Conservation (phyloP, 164 flowering plant species). For the Taxillus chinensis region DNA sequence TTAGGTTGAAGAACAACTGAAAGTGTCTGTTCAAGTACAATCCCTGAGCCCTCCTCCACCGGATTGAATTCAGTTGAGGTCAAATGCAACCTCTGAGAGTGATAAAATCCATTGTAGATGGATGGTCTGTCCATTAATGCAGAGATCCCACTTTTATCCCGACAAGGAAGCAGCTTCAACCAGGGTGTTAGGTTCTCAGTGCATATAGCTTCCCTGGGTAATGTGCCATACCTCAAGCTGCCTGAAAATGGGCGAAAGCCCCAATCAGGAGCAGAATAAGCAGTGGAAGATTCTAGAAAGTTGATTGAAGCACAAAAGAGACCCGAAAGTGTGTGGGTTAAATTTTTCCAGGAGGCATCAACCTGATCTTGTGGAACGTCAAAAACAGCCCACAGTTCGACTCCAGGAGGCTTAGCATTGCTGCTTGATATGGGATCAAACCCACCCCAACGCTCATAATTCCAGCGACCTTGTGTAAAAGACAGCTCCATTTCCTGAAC, state of each 20-base stretch:
- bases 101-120: slow-evolving; percentile 82
- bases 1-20: slow-evolving; percentile 83
- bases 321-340: slow-evolving; percentile 90
- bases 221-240: slow-evolving; percentile 69
- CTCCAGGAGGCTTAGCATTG: slow-evolving; percentile 96
- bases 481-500: slow-evolving; percentile 88
- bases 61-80: slow-evolving; percentile 33
- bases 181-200: slow-evolving; percentile 98
- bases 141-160: slow-evolving; percentile 91
- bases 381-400: slow-evolving; percentile 94
- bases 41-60: slow-evolving; percentile 30
- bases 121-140: slow-evolving; percentile 84
- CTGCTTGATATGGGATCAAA: slow-evolving; percentile 70
- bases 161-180: slow-evolving; percentile 96
- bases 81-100: slow-evolving; percentile 77
- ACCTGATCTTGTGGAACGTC: slow-evolving; percentile 67
- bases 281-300: slow-evolving; percentile 74
- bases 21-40: slow-evolving; percentile 69
- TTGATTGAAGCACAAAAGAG: slow-evolving; percentile 96
- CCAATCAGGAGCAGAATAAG: slow-evolving; percentile 76
- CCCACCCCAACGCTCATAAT: slow-evolving; percentile 94
- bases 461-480: slow-evolving; percentile 98
- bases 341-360: slow-evolving; percentile 84
- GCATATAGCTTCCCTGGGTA: slow-evolving; percentile 99
- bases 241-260: slow-evolving; percentile 39